Percentiles rank a stretch among this genome's conserved stretches.
phyloP scores from a whole-genome alignment of 495 filamentous ascomycete species.

The Aspergillus ostianus region DNA sequence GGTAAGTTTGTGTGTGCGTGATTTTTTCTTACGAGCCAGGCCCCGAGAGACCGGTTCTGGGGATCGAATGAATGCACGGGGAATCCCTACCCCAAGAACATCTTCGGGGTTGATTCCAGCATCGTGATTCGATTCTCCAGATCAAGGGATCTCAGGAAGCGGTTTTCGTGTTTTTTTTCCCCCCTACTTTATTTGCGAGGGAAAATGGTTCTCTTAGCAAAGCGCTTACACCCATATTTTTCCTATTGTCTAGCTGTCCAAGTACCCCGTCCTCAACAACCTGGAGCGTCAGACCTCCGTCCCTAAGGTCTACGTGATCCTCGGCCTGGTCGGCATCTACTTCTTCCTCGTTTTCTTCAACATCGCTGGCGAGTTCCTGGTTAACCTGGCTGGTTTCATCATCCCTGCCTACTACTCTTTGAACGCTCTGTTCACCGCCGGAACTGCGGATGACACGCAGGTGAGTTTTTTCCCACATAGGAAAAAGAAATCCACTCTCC shows the following conservation, averaged over 20 bases:
- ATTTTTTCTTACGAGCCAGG: slow-evolving; percentile 20
- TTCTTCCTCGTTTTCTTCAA: slow-evolving; percentile 99
- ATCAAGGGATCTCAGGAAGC: neutral
- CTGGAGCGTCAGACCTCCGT: slow-evolving; percentile 93
- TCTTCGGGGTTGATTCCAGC: neutral
- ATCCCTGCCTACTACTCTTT: slow-evolving; percentile 96
- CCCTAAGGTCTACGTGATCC: slow-evolving; percentile 93
- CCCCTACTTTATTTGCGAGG: slow-evolving; percentile 17
- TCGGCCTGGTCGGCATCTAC: slow-evolving; percentile 81
- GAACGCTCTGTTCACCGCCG: slow-evolving; percentile 77
- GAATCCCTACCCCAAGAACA: neutral
- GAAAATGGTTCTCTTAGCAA: neutral
- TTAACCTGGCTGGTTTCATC: slow-evolving; percentile 92
- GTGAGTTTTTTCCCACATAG: slow-evolving; percentile 39
- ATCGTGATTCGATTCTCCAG: too few species aligned
- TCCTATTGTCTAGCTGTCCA: slow-evolving; percentile 70
- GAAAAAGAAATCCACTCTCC: neutral
- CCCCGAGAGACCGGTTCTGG: neutral
- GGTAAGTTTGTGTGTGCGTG: slow-evolving; percentile 57
- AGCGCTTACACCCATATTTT: neutral
- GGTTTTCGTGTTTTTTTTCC: neutral
- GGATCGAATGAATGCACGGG: neutral
- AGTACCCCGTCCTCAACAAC: slow-evolving; percentile 92
- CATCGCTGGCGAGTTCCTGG: slow-evolving; percentile 93
- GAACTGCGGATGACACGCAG: slow-evolving; percentile 89